Evolutionary conservation across 1,284 basidiomycete species (phyloP).

Genomic region (Apiotrichum akiyoshidainum): DNA sequence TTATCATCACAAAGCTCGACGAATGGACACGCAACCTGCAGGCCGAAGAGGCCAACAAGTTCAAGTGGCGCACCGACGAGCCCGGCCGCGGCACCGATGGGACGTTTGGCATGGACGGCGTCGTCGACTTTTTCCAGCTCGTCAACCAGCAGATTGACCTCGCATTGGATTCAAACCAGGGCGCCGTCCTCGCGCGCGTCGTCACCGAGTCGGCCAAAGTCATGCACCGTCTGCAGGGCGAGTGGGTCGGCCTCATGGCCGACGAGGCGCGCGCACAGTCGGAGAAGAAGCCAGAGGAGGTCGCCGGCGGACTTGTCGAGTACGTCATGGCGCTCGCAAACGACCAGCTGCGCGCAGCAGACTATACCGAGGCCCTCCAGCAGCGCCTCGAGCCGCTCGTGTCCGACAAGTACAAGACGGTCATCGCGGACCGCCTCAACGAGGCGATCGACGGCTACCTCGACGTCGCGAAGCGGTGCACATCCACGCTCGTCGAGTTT

Average conservation of each 20-base stretch:
- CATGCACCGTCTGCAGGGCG: constrained; percentile 83
- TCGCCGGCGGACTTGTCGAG: constrained; percentile 83
- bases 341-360: constrained; percentile 94
- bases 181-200: constrained; percentile 85
- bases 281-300: constrained; percentile 79
- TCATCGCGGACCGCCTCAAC: constrained; percentile 83
- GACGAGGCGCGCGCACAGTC: constrained; percentile 81
- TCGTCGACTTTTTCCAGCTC: constrained; percentile 95
- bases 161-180: constrained; percentile 92
- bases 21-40: constrained; percentile 96
- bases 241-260: constrained; percentile 82
- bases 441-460: constrained; percentile 97
- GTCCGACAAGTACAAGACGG: constrained; percentile 81
- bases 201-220: constrained; percentile 83
- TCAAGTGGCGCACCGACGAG: constrained; percentile 74
- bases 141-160: constrained; percentile 96
- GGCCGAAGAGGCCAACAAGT: constrained; percentile 83
- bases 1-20: constrained; percentile 93
- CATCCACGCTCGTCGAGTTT: constrained; percentile 86
- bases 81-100: constrained; percentile 88
- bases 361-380: constrained; percentile 83
- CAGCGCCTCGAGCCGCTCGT: constrained; percentile 85
- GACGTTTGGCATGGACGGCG: constrained; percentile 85
- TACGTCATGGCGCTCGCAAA: constrained; percentile 98
- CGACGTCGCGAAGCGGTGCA: constrained; percentile 96